Base-by-base conservation (phyloP, 2,329 filamentous ascomycete species). In the Passalora sequoiae region DNA sequence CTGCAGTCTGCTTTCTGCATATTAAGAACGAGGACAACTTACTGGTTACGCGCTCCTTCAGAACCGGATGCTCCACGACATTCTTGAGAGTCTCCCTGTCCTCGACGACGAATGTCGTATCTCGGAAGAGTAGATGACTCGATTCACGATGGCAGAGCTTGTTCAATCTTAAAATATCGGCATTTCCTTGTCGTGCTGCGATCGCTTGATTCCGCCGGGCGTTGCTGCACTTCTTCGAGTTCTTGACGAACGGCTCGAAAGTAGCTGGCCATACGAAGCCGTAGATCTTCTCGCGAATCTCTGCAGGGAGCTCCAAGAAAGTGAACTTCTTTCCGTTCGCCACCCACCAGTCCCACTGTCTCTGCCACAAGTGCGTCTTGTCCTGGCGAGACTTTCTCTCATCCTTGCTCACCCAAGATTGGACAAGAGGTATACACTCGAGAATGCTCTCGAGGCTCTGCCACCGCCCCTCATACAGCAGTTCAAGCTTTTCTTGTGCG, bases 281-380 rank as follows among this genome's bases (percentile, higher is more conserved):
- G 37, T 56, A 60, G 24, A 60, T 55, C 1, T 30, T 6, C 3
- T 56, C 43, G 6, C 59, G 53, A 10, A 61, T 36, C 30, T 61
- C 59, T 3, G 30, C 24, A 4, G 59, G 57, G n/a, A 61, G 38
- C 0, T 47, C 22, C 3, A 54, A 17, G 10, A 60, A 31, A 5
- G 10, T 25, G 38, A 50, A 50, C 3, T 19, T 33, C 28, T 48
- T 48, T 1, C 27, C 16, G 19, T 46, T 44, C 12, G 30, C 10
- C 13, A 6, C 37, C 40, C 46, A 51, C 36, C 44, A 44, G 7
- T 35, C 20, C 49, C 49, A 51, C 30, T 51, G 49, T 4, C 30
- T 36, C 3, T 44, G n/a, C 28, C 19, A 39, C 4, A 32, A 27
- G 4, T 4, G 22, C 4, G 6, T 3, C 20, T 44, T 44, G 4